These are phyloP conservation scores for Mycena rebaudengoi DNA, from an alignment of 768 basidiomycete species.

Conservation along the genomic window DNA sequence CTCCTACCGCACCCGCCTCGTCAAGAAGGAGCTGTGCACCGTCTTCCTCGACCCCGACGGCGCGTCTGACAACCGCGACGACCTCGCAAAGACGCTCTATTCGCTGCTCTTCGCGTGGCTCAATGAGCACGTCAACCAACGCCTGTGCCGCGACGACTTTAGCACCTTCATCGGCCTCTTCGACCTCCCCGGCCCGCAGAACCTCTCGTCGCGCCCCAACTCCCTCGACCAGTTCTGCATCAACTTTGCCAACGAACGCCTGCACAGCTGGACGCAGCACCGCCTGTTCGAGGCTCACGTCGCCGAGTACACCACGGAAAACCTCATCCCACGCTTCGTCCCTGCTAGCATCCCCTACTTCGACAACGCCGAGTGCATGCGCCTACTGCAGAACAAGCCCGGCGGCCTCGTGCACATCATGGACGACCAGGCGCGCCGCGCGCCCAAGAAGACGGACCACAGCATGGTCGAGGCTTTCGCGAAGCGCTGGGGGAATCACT, in stretches of 20 bases:
- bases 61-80: constrained; percentile 92
- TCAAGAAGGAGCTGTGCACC: constrained; percentile 97
- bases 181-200: constrained; percentile 93
- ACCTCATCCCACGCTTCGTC: constrained; percentile 68
- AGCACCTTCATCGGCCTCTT: constrained; percentile 91
- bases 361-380: constrained; percentile 90
- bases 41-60: constrained; percentile 96
- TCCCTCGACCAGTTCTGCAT: constrained; percentile 96
- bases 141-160: constrained; percentile 93
- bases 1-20: constrained; percentile 90
- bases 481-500: constrained; percentile 95
- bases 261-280: constrained; percentile 85
- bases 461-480: constrained; percentile 95
- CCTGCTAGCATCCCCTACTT: constrained; percentile 74
- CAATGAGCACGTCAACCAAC: constrained; percentile 95
- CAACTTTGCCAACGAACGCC: constrained; percentile 94
- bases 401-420: constrained; percentile 97
- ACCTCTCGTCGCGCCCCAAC: constrained; percentile 86
- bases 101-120: constrained; percentile 96
- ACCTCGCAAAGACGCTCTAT: constrained; percentile 92
- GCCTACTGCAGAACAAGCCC: constrained; percentile 84
- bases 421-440: constrained; percentile 92
- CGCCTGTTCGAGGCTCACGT: constrained; percentile 83
- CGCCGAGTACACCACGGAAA: constrained; percentile 86
- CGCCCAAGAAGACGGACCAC: constrained; percentile 90